Conservation (phyloP, 352 stramenopile genomes). For the Phytophthora agathidicida region DNA sequence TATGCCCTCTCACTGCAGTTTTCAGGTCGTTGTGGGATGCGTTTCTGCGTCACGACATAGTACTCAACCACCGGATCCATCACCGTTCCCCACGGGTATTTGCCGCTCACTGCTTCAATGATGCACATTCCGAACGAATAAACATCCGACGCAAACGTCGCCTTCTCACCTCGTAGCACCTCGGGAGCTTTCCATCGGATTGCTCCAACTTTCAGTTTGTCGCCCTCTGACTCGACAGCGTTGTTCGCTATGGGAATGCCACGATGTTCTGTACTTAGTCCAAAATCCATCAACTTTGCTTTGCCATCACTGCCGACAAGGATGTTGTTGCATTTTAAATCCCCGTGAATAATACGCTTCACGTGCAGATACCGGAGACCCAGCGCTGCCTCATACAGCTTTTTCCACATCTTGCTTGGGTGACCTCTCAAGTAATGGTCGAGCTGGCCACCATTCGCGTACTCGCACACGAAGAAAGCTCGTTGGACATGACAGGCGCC, state of each 20-base stretch:
- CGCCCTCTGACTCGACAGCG: background rate
- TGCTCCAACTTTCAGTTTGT: background rate
- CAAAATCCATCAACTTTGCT: constrained; percentile 24
- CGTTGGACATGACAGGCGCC: constrained; percentile 5
- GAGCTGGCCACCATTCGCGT: constrained; percentile 7
- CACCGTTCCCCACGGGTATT: constrained; percentile 12
- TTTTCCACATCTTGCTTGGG: constrained; percentile 7
- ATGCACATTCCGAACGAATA: constrained; percentile 32
- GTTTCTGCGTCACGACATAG: constrained; percentile 2
- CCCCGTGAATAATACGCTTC: constrained; percentile 60
- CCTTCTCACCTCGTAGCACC: constrained; percentile 1
- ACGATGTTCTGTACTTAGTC: constrained; percentile 5
- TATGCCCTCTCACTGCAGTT: constrained; percentile 14
- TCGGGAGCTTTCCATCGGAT: constrained; percentile 28
- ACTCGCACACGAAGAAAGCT: constrained; percentile 23
- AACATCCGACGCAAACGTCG: constrained; percentile 24
- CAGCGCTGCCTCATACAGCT: constrained; percentile 32
- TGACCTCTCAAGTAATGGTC: constrained; percentile 6
- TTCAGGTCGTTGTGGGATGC: constrained; percentile 3
- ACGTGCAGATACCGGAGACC: constrained; percentile 61
- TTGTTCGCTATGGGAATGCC: constrained; percentile 1
- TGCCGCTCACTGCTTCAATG: constrained; percentile 10
- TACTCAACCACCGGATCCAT: constrained; percentile 5
- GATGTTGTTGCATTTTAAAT: constrained; percentile 57
- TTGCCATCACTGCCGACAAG: constrained; percentile 18